phyloP scores from a whole-genome alignment of 139 green algal genomes.

The Pseudopediastrum boryanum region DNA sequence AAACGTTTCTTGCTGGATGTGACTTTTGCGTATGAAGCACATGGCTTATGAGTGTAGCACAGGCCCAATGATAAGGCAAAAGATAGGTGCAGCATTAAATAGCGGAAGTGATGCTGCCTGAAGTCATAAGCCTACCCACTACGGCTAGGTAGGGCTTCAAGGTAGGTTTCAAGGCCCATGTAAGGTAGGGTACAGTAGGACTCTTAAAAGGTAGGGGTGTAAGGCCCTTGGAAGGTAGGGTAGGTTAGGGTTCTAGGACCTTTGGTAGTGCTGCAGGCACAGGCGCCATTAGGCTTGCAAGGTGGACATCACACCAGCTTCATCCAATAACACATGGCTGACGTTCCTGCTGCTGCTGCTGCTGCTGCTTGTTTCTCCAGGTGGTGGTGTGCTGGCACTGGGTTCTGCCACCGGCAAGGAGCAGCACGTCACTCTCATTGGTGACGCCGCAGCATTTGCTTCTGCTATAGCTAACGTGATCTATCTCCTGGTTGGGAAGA shows the following conservation, averaged over 20 bases:
- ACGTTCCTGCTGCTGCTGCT: neutral
- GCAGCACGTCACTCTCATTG: conserved; percentile 53
- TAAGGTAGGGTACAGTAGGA: no score
- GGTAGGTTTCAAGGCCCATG: no score
- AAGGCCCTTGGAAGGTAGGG: neutral
- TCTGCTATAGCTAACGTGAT: conserved; percentile 24
- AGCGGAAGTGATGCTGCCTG: no score
- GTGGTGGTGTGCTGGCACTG: conserved; percentile 52
- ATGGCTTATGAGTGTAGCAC: no score
- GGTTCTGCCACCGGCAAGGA: conserved; percentile 24
- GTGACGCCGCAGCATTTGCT: conserved; percentile 70
- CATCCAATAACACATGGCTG: no score
- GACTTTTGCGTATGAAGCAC: no score
- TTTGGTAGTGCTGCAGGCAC: neutral
- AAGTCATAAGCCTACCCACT: no score
- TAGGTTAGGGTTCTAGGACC: neutral
- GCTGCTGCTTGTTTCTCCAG: no score
- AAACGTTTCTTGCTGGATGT: no score
- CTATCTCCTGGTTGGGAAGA: conserved; percentile 53
- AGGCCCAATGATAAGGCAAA: no score
- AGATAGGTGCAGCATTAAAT: no score
- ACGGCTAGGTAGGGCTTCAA: no score
- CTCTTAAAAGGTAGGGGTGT: neutral
- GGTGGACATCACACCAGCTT: neutral
- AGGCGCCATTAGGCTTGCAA: neutral